Conservation (phyloP, 23 red algal species). For the Cyanidiococcus yangmingshanensis region DNA sequence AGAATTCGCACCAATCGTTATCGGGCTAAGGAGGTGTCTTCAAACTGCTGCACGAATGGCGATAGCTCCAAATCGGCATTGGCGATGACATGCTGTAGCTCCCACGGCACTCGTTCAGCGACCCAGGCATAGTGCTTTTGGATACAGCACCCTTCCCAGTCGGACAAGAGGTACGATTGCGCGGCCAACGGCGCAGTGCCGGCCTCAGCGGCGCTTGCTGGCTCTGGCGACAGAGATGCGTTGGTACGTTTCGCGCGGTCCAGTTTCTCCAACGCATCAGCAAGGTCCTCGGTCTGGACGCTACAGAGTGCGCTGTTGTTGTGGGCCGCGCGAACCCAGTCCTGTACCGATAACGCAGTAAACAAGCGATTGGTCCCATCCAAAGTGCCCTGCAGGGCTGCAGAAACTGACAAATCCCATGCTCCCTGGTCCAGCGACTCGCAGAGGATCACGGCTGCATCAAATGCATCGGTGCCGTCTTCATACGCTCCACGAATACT, state of each 20-base stretch:
- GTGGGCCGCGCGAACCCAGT: background rate
- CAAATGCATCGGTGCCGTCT: constrained; percentile 1
- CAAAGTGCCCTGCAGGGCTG: background rate
- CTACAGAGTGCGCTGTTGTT: constrained; percentile 15
- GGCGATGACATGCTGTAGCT: background rate
- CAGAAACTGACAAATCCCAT: background rate
- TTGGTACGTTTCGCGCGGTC: background rate
- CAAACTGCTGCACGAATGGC: background rate
- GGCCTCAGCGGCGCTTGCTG: no score
- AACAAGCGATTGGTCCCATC: background rate
- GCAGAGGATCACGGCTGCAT: background rate
- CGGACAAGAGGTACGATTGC: background rate
- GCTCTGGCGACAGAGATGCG: no score
- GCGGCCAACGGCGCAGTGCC: background rate
- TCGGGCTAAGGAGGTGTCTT: no score
- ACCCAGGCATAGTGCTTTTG: background rate
- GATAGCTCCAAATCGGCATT: background rate
- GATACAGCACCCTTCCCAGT: background rate
- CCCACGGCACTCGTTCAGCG: background rate
- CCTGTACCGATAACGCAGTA: background rate
- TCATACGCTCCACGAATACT: background rate
- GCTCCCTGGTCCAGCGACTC: background rate
- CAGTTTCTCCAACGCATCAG: background rate
- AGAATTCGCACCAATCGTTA: no score
- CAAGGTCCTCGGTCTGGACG: background rate